These are phyloP conservation scores for Pascua guehoae DNA, from an alignment of 1,284 basidiomycete species.

Conservation along the genomic window DNA sequence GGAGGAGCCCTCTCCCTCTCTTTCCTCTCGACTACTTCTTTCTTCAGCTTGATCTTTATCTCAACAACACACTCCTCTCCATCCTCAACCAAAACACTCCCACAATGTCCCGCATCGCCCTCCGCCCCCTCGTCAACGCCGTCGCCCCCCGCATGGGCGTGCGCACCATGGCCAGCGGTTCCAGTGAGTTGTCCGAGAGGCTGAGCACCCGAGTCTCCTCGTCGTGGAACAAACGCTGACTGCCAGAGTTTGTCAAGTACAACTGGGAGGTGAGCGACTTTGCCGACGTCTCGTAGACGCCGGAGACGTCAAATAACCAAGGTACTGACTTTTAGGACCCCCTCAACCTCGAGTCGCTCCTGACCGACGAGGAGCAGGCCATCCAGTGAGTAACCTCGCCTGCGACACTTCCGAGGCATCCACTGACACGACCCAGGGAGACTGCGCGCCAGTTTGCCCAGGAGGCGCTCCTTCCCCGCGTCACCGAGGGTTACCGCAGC, in stretches of 20 bases:
- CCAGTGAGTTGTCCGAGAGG: conserved; percentile 7
- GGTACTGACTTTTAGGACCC: conserved; percentile 59
- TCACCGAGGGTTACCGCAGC: conserved; percentile 79
- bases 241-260: conserved; percentile 55
- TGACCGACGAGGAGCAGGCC: conserved; percentile 86
- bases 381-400: conserved; percentile 58
- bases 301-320: neutral
- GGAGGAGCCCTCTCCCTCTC: too few species aligned
- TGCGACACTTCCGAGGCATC: neutral
- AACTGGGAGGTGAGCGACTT: conserved; percentile 58
- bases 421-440: conserved; percentile 57
- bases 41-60: neutral
- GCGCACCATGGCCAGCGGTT: conserved; percentile 16
- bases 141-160: conserved; percentile 5
- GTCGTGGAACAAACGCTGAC: neutral
- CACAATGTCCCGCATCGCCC: conserved; percentile 5
- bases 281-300: neutral
- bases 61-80: neutral
- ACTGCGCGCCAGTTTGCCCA: conserved; percentile 79
- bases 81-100: neutral
- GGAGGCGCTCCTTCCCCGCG: conserved; percentile 77
- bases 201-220: neutral
- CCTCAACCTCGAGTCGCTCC: conserved; percentile 65
- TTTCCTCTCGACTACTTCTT: neutral
- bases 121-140: conserved; percentile 12